A percentile compares a stretch with the other conserved stretches of the same genome.
These are phyloP conservation scores for Ceratocystis cubensis DNA, from an alignment of 2,329 filamentous ascomycete genomes.

Conservation along the genomic window DNA sequence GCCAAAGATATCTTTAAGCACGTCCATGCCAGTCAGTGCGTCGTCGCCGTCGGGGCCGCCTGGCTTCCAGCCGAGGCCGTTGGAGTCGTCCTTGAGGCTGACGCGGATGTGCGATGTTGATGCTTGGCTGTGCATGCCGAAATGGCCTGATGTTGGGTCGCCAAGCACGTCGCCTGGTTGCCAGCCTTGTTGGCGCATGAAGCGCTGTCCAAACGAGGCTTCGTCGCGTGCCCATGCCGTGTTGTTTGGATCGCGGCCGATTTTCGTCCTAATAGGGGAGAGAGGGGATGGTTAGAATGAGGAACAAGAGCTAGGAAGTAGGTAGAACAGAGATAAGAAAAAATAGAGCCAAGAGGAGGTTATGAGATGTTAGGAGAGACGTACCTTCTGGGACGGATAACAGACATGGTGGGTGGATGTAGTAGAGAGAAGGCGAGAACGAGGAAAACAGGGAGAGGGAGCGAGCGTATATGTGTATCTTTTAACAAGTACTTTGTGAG, in stretches of 20 bases:
- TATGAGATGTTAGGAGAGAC: not conserved
- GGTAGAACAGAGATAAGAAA: not conserved
- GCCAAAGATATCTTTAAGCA: conserved; percentile 74
- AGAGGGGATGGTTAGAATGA: not conserved
- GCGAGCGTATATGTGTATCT: not conserved
- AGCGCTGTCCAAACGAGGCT: conserved; percentile 74
- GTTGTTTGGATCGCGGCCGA: conserved; percentile 89
- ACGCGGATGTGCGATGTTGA: conserved; percentile 79
- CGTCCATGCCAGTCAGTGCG: conserved; percentile 72
- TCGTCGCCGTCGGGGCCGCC: conserved; percentile 50
- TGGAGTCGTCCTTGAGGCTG: conserved; percentile 75
- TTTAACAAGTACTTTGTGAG: not conserved
- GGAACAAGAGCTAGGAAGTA: no score
- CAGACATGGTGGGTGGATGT: conserved; percentile 15
- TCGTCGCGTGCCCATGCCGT: conserved; percentile 80
- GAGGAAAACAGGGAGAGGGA: not conserved
- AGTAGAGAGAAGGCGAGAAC: not conserved
- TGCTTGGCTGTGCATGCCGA: conserved; percentile 63
- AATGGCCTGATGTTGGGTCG: conserved; percentile 60
- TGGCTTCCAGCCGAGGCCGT: conserved; percentile 69
- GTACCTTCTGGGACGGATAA: conserved; percentile 20
- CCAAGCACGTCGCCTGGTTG: conserved; percentile 73
- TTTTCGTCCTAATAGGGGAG: conserved; percentile 40
- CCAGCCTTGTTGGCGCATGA: conserved; percentile 84
- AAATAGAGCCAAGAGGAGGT: not conserved